These are phyloP conservation scores for Alternaria consortialis DNA, from an alignment of 2,329 filamentous ascomycete genomes.

Conservation along the genomic window DNA sequence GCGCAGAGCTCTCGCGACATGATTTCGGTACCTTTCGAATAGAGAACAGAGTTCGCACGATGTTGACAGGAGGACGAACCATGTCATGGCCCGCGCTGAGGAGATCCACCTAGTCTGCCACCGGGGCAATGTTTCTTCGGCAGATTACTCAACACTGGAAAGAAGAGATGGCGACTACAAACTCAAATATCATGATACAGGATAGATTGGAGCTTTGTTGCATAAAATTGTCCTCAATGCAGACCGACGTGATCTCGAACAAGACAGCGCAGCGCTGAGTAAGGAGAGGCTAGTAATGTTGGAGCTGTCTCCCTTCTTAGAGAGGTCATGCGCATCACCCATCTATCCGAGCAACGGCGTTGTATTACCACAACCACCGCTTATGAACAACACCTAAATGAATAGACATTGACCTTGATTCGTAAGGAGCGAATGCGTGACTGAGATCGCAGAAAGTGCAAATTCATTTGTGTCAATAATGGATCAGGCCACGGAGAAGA, in stretches of 20 bases:
- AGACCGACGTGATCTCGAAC: no score
- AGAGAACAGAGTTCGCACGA: not conserved
- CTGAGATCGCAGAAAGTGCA: not conserved
- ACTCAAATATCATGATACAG: not conserved
- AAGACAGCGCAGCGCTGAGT: not conserved
- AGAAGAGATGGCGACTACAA: not conserved
- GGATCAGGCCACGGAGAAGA: not conserved
- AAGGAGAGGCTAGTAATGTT: not conserved
- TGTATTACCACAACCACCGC: not conserved
- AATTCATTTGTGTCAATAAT: not conserved
- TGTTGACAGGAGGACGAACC: not conserved
- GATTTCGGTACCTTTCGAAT: not conserved
- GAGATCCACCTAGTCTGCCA: not conserved
- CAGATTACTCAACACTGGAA: not conserved
- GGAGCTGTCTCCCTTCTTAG: not conserved
- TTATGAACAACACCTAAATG: not conserved
- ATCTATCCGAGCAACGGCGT: not conserved
- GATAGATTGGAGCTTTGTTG: not conserved
- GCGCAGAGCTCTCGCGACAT: not conserved
- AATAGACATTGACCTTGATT: not conserved
- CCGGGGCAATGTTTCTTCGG: not conserved
- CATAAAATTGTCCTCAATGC: not conserved
- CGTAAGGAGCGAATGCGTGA: not conserved
- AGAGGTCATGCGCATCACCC: not conserved
- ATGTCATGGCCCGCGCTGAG: not conserved